Conservation (phyloP, 2,329 filamentous ascomycete genomes). For the Gaeumannomyces tritici region DNA sequence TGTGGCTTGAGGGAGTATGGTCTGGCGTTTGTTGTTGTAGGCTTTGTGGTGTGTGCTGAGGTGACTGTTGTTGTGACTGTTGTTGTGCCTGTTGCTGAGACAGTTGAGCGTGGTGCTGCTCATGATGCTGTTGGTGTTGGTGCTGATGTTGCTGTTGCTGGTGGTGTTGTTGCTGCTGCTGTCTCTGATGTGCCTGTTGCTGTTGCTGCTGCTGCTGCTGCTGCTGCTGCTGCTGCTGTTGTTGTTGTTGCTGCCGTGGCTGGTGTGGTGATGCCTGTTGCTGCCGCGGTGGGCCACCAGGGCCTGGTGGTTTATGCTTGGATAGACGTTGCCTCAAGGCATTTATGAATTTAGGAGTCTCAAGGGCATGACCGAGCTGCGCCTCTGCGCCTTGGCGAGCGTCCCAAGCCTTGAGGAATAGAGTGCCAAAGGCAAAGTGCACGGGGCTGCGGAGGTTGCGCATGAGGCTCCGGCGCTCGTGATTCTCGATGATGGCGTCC, state of each 20-base stretch:
- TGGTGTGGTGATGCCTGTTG: constrained; percentile 10
- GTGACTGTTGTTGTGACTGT: background rate
- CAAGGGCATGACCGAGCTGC: constrained; percentile 30
- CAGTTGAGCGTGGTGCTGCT: background rate
- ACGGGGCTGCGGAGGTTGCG: constrained; percentile 43
- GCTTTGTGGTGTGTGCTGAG: background rate
- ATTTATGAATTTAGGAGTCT: constrained; percentile 36
- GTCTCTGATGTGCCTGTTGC: constrained; percentile 1
- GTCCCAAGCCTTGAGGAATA: constrained; percentile 55
- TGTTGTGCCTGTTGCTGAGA: background rate
- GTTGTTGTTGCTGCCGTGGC: constrained; percentile 18
- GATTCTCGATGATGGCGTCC: constrained; percentile 45
- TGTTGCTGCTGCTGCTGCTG: constrained; percentile 37
- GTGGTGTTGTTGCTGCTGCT: constrained; percentile 5
- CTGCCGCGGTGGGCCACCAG: constrained; percentile 1
- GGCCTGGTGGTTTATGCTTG: constrained; percentile 11
- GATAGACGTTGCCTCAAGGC: constrained; percentile 32
- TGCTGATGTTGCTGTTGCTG: constrained; percentile 1
- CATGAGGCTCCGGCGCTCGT: constrained; percentile 39
- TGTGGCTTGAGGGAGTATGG: background rate
- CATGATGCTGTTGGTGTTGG: constrained; percentile 4
- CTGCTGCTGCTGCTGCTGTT: constrained; percentile 28
- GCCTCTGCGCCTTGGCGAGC: constrained; percentile 39
- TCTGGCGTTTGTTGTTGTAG: background rate
- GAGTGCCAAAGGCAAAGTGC: constrained; percentile 45